Evolutionary conservation across 257 asterid species (phyloP).

Genomic region (Ocimum tenuiflorum): DNA sequence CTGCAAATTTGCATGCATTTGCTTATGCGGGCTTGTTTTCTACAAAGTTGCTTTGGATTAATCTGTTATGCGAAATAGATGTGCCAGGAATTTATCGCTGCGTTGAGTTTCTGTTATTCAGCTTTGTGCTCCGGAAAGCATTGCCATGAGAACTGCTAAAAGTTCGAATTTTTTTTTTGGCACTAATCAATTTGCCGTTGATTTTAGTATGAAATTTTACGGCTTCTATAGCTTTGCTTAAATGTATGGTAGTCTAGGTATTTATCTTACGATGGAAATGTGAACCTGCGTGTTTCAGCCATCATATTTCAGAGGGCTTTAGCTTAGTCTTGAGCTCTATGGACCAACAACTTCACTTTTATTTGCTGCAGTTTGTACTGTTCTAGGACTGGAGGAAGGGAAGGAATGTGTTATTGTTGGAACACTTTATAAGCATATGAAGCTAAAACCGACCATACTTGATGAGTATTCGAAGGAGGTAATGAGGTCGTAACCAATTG

Average conservation of each 20-base stretch:
- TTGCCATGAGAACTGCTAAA: neutral
- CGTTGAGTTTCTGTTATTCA: too few relatives aligned
- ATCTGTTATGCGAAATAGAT: too few relatives aligned
- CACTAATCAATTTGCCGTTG: neutral
- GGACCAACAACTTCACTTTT: constrained; percentile 11
- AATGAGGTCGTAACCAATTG: constrained; percentile 4
- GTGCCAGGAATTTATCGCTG: too few relatives aligned
- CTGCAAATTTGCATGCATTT: constrained; percentile 1
- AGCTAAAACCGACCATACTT: constrained; percentile 81
- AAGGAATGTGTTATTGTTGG: constrained; percentile 85
- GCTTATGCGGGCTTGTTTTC: neutral
- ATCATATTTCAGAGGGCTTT: neutral
- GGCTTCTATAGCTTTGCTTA: constrained; percentile 1
- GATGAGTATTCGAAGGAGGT: constrained; percentile 98
- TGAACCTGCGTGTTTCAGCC: neutral
- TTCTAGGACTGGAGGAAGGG: constrained; percentile 75
- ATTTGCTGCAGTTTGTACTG: constrained; percentile 67
- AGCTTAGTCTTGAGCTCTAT: constrained; percentile 3
- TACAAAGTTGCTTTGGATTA: neutral
- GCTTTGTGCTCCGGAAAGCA: neutral
- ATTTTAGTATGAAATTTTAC: neutral
- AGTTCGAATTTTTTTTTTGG: neutral
- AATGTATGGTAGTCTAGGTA: neutral
- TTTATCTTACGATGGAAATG: neutral
- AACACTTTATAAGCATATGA: constrained; percentile 88